These are phyloP conservation scores for Nitzschia putrida DNA, from an alignment of 108 stramenopile species.

Conservation along the genomic window DNA sequence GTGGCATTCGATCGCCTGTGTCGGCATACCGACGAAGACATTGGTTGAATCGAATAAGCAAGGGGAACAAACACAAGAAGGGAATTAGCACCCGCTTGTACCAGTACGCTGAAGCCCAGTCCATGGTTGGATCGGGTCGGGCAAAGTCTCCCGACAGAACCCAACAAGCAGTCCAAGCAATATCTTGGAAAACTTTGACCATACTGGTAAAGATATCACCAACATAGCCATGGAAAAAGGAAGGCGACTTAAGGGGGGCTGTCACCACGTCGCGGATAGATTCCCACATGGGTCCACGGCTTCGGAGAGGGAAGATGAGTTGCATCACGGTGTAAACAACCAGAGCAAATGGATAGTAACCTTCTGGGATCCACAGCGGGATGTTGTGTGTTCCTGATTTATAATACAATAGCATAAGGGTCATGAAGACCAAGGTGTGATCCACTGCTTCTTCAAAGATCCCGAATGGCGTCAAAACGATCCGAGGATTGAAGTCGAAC, in stretches of 20 bases:
- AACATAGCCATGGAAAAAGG: constrained; percentile 84
- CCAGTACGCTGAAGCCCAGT: constrained; percentile 53
- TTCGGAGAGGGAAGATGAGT: constrained; percentile 76
- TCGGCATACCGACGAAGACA: constrained; percentile 86
- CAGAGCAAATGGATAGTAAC: constrained; percentile 75
- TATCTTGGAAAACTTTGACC: constrained; percentile 92
- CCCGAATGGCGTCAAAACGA: constrained; percentile 66
- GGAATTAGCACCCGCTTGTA: constrained; percentile 85
- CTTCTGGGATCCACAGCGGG: constrained; percentile 72
- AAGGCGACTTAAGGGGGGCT: constrained; percentile 74
- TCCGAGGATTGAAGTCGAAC: constrained; percentile 83
- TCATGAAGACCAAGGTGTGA: constrained; percentile 76
- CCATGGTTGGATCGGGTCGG: constrained; percentile 45
- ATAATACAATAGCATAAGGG: constrained; percentile 58
- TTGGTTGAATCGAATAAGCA: constrained; percentile 91
- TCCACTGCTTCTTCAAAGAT: constrained; percentile 87
- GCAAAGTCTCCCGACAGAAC: constrained; percentile 83
- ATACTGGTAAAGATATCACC: constrained; percentile 89
- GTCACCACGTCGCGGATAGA: constrained; percentile 69
- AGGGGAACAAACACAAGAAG: constrained; percentile 75
- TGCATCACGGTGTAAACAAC: constrained; percentile 69
- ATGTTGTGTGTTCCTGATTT: constrained; percentile 68
- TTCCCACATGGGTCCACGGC: constrained; percentile 78
- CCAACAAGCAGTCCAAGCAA: constrained; percentile 85
- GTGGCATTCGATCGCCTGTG: constrained; percentile 81